phyloP scores from a whole-genome alignment of 495 filamentous ascomycete species.

The Tuber indicum region DNA sequence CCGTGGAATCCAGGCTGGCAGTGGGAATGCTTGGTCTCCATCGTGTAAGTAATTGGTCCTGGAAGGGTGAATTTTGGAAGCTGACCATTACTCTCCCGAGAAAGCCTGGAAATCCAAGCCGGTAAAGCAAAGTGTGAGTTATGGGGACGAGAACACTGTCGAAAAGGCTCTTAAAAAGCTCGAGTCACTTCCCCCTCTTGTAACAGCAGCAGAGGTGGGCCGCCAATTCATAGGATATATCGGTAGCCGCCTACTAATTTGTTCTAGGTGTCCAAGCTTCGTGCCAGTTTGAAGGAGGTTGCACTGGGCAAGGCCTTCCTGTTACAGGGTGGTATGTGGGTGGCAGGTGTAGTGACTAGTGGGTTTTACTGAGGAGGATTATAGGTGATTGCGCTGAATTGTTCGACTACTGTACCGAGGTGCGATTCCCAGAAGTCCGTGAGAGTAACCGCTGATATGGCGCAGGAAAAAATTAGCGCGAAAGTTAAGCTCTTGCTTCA shows the following conservation, averaged over 20 bases:
- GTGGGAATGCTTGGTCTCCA: conserved; percentile 20
- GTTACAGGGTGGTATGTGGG: conserved; percentile 63
- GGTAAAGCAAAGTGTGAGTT: conserved; percentile 82
- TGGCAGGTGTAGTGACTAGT: conserved; percentile 32
- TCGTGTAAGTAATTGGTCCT: conserved; percentile 19
- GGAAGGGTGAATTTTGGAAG: not conserved
- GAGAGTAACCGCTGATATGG: conserved; percentile 10
- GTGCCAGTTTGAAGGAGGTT: conserved; percentile 69
- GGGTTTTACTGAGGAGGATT: conserved; percentile 10
- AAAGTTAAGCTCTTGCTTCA: conserved; percentile 95
- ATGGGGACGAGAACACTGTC: conserved; percentile 61
- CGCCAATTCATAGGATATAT: not conserved
- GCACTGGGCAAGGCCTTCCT: conserved; percentile 90
- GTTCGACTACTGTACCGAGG: conserved; percentile 88
- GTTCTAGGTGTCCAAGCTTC: conserved; percentile 64
- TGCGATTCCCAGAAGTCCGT: conserved; percentile 9
- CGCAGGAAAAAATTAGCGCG: conserved; percentile 66
- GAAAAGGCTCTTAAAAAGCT: conserved; percentile 63
- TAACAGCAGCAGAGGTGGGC: conserved; percentile 67
- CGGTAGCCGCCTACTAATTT: not conserved
- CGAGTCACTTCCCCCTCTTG: conserved; percentile 72
- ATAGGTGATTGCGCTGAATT: conserved; percentile 87
- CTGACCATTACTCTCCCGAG: conserved; percentile 5
- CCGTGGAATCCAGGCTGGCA: not conserved
- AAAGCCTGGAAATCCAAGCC: conserved; percentile 81